phyloP scores from a whole-genome alignment of 129 eudicot genomes.

The Helianthus tuberosus region DNA sequence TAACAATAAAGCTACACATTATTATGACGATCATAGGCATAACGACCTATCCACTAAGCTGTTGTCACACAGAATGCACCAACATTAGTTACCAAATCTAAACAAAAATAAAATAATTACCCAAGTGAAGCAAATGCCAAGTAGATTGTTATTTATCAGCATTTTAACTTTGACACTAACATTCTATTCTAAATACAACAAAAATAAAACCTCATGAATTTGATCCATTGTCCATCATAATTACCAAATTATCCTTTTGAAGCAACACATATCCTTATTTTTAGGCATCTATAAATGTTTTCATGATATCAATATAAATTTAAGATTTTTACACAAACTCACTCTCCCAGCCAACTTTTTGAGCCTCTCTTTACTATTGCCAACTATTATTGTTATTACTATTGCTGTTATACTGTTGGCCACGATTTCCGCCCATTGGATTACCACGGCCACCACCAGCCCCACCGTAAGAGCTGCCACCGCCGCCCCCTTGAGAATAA shows the following conservation, averaged over 20 bases:
- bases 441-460: slow-evolving; percentile 61
- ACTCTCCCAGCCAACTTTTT: neutral
- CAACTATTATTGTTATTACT: slow-evolving; percentile 43
- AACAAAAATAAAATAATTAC: too few species aligned
- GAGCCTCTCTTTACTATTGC: slow-evolving; percentile 51
- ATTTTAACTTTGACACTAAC: too few species aligned
- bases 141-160: too few species aligned
- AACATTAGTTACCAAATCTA: too few species aligned
- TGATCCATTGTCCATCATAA: too few species aligned
- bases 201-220: too few species aligned
- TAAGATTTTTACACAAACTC: slow-evolving; percentile 19
- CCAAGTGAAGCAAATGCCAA: too few species aligned
- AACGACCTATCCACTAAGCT: too few species aligned
- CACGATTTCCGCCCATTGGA: slow-evolving; percentile 55
- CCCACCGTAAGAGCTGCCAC: slow-evolving; percentile 61
- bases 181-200: too few species aligned
- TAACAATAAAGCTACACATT: too few species aligned
- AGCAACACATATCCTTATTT: slow-evolving; percentile 2
- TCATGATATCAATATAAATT: neutral
- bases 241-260: neutral
- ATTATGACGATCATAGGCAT: too few species aligned
- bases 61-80: too few species aligned
- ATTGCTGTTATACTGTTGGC: slow-evolving; percentile 62
- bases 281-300: neutral
- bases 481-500: slow-evolving; percentile 62